phyloP scores from a whole-genome alignment of 2,329 filamentous ascomycete genomes.

The Aureobasidium leucospermi region DNA sequence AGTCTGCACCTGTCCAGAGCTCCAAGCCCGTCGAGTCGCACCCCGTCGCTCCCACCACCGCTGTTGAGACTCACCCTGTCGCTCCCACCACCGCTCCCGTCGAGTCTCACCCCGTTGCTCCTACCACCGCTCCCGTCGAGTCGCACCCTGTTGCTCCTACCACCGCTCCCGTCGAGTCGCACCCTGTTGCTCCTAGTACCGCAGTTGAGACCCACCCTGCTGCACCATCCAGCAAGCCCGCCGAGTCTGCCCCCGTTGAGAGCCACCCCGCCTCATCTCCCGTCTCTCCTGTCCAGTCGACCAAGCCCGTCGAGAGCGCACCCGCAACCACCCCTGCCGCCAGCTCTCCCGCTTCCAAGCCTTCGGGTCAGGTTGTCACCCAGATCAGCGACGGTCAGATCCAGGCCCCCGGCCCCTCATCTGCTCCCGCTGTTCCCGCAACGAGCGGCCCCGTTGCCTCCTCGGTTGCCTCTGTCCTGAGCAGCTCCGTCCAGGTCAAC shows the following conservation, averaged over 20 bases:
- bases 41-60: background rate
- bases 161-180: too few species aligned
- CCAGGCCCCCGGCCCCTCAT: constrained; percentile 4
- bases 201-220: background rate
- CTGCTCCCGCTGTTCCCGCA: background rate
- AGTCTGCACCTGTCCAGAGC: background rate
- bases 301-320: background rate
- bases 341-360: background rate
- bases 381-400: constrained; percentile 14
- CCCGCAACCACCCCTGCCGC: background rate
- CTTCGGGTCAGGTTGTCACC: constrained; percentile 1
- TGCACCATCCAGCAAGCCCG: background rate
- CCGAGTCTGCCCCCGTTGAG: background rate
- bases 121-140: too few species aligned
- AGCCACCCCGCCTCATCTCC: background rate
- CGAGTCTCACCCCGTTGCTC: background rate
- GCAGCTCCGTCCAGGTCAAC: background rate
- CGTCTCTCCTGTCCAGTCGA: background rate
- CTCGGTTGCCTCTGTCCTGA: background rate
- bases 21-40: background rate
- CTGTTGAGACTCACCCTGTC: background rate
- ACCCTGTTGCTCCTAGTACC: too few species aligned
- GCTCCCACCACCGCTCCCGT: too few species aligned
- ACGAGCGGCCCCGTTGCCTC: background rate
- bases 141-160: too few species aligned